Evolutionary conservation across 768 basidiomycete genomes (phyloP), one percentile per base, ranked within the genome.

Genomic region (Auricularia heimuer): DNA sequence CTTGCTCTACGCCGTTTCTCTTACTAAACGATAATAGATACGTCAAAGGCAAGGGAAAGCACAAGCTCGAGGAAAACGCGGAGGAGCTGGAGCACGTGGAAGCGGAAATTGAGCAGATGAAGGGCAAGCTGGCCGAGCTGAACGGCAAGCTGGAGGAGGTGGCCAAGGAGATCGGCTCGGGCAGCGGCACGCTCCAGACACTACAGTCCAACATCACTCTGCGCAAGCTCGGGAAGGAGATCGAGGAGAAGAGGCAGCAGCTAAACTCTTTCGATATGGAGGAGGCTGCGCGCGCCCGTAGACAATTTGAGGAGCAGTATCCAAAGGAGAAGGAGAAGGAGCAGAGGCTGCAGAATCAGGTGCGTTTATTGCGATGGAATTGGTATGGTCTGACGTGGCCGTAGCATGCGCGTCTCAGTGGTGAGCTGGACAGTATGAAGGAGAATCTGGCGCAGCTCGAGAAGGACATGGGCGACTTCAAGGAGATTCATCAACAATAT

Each of bases 241-340:
- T 97, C 35, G 78, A 77, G 35, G 78, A 79, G 1, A 85, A 87
- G 6, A 84, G 91, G 71, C 79, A 77, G 11, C 81, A 94, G 74
- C 89, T 97, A 64, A 86, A 87, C 58, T 76, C 79, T 4, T 81
- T 84, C 65, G 91, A 98, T 74, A 83, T 98, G 77, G 93, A 95
- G 68, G 86, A 85, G 67, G 92, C 93, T 21, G 89, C 88, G 21
- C 90, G 85, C 72, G 90, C 92, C 24, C 85, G 86, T 73, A 82
- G 88, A 65, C 89, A 86, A 65, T 99, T 96, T 74, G 85, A 95
- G 64, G 85, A 87, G 62, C 84, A 88, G 70, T 98, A 89, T 76
- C 79, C 80, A 35, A 76, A 80, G 2, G 88, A 87, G 70, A 88
- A 91, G 73, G 79, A 84, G 67, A 85, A 81, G 71, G 91, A 94